Evolutionary conservation across 164 flowering plant genomes (phyloP), one percentile per base, ranked within the genome.

Genomic region (Macadamia tetraphylla): DNA sequence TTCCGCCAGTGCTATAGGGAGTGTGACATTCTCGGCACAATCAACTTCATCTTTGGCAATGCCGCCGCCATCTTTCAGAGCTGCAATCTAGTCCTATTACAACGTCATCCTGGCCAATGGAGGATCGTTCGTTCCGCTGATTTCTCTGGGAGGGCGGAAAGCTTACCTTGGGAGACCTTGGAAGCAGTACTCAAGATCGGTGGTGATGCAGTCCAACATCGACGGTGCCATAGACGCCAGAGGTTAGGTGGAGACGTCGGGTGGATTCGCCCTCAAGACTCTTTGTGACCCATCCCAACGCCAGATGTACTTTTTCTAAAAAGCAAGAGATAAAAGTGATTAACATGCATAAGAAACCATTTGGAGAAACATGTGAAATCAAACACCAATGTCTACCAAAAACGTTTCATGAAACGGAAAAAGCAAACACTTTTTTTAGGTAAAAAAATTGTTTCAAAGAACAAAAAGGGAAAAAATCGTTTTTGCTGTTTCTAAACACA

Each of bases 151-250:
- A 23, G 71, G 66, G 3, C 78, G 73, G 35, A 61, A 63, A 6
- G 74, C 87, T 1, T 85, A 78, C 58, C 72, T 85, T 1, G 88
- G 88, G 6, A 69, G 88, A 56, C 86, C 88, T 6, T 85, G 88
- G 86, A 82, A 76, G 49, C 29, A 66, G 55, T 85, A 81, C 51
- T 76, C 86, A 2, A 80, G 88, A 44, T 18, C 86, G 0, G 79
- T 83, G 11, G 73, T 85, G 62, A 81, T 85, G 84, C 64, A 79
- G 48, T 69, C 85, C 0, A 64, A n/a, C 66, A 79, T 85, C 1
- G 85, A 81, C 18, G 85, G 77, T 18, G 32, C 63, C 0, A 76
- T 85, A 32, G 31, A 62, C 0, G 62, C 80, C 0, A 65, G 73
- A 57, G 86, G 88, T 0, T 85, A 85, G 86, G 9, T 74, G 15